Conservation (phyloP, 352 stramenopile species). For the Globisporangium canariense region DNA sequence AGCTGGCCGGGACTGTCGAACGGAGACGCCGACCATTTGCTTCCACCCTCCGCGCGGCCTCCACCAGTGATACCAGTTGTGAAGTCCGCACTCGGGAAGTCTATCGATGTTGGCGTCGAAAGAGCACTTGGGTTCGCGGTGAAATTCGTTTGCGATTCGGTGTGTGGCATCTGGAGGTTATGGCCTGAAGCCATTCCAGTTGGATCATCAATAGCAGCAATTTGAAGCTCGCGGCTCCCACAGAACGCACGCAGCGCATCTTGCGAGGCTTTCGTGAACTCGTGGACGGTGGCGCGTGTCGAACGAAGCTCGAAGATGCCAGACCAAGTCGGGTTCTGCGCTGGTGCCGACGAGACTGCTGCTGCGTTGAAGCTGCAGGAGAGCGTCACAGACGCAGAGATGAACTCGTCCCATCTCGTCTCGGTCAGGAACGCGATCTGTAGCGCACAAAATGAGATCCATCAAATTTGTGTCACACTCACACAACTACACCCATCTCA, state of each 20-base stretch:
- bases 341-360: neutral
- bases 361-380: constrained; percentile 6
- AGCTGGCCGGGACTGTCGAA: constrained; percentile 5
- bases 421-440: constrained; percentile 63
- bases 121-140: neutral
- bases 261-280: constrained; percentile 39
- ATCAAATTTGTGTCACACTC: neutral
- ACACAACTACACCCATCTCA: neutral
- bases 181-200: neutral
- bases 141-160: neutral
- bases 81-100: constrained; percentile 6
- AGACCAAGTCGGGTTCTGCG: constrained; percentile 16
- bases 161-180: neutral
- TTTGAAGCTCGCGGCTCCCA: constrained; percentile 10
- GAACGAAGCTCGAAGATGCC: constrained; percentile 57
- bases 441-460: neutral
- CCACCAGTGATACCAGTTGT: neutral
- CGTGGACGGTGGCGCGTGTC: constrained; percentile 31
- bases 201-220: neutral
- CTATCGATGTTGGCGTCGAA: neutral
- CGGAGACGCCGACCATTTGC: constrained; percentile 1
- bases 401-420: constrained; percentile 55
- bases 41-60: neutral
- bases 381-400: constrained; percentile 47
- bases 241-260: constrained; percentile 41